A percentile compares a stretch with the other conserved stretches of the same genome.
These are phyloP conservation scores for Penicilliopsis zonata DNA, from an alignment of 495 filamentous ascomycete genomes.

Conservation along the genomic window DNA sequence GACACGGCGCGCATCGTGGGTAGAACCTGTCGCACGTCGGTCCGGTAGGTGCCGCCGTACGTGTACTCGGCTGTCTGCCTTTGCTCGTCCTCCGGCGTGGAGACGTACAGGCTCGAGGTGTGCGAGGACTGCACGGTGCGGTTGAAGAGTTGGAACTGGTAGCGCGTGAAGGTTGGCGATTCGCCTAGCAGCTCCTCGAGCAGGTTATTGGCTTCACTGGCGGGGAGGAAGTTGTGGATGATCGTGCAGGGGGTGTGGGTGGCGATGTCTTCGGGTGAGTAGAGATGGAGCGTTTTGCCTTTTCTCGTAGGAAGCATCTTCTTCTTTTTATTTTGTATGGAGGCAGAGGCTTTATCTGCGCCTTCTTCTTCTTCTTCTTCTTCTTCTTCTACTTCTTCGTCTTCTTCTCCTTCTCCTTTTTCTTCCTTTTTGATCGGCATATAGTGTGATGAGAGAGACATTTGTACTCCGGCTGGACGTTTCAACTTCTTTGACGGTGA, in stretches of 20 bases:
- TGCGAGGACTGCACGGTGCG: slow-evolving; percentile 73
- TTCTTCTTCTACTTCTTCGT: too few species aligned
- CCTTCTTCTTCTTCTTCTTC: too few species aligned
- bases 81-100: slow-evolving; percentile 43
- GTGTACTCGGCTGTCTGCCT: slow-evolving; percentile 67
- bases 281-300: slow-evolving; percentile 74
- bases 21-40: slow-evolving; percentile 63
- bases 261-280: slow-evolving; percentile 63
- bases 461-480: too few species aligned
- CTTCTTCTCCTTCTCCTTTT: too few species aligned
- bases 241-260: slow-evolving; percentile 77
- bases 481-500: too few species aligned
- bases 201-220: slow-evolving; percentile 56
- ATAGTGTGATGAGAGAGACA: too few species aligned
- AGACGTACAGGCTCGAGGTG: slow-evolving; percentile 70
- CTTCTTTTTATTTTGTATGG: slow-evolving; percentile 22
- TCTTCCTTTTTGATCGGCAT: too few species aligned
- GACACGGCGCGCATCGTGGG: slow-evolving; percentile 58
- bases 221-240: slow-evolving; percentile 78
- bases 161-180: slow-evolving; percentile 57
- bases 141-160: slow-evolving; percentile 77
- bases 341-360: slow-evolving; percentile 4
- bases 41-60: slow-evolving; percentile 65
- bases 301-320: slow-evolving; percentile 50
- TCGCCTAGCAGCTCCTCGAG: slow-evolving; percentile 67